These are phyloP conservation scores for Penicillium arizonense DNA, from an alignment of 495 filamentous ascomycete genomes.

Conservation along the genomic window DNA sequence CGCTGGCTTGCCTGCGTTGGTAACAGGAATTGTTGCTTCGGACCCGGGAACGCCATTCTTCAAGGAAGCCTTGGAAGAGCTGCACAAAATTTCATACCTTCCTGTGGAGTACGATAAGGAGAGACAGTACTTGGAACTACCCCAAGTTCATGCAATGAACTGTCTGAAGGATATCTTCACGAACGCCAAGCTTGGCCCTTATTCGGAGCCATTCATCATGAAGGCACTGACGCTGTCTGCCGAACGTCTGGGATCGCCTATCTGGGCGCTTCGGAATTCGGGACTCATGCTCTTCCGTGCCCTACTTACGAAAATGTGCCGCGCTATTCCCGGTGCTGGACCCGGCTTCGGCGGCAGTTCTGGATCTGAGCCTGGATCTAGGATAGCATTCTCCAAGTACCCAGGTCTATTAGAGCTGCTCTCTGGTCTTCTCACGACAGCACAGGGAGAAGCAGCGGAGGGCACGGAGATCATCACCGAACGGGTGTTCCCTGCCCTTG, in stretches of 20 bases:
- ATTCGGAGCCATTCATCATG: slow-evolving; percentile 67
- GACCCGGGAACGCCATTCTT: slow-evolving; percentile 44
- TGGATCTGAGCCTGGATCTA: slow-evolving; percentile 40
- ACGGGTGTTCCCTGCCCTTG: slow-evolving; percentile 82
- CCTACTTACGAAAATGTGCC: slow-evolving; percentile 67
- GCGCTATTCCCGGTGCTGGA: slow-evolving; percentile 24
- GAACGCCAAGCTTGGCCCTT: slow-evolving; percentile 63
- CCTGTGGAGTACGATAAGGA: slow-evolving; percentile 45
- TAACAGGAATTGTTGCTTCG: slow-evolving; percentile 66
- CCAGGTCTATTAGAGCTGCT: slow-evolving; percentile 67
- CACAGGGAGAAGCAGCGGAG: slow-evolving; percentile 31
- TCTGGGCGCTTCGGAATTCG: slow-evolving; percentile 92
- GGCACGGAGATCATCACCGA: slow-evolving; percentile 55
- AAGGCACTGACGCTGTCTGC: slow-evolving; percentile 72
- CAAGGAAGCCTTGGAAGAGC: slow-evolving; percentile 48
- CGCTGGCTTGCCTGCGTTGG: slow-evolving; percentile 83
- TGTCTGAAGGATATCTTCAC: slow-evolving; percentile 85
- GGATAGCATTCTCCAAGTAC: slow-evolving; percentile 60
- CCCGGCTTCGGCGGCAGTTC: slow-evolving; percentile 43
- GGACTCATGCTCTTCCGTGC: slow-evolving; percentile 86
- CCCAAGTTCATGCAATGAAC: slow-evolving; percentile 93
- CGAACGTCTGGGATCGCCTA: slow-evolving; percentile 60
- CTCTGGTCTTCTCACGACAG: slow-evolving; percentile 58
- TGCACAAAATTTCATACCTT: slow-evolving; percentile 55
- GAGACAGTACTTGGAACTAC: slow-evolving; percentile 58